Evolutionary conservation across 306 rosid genomes (phyloP), one percentile per base, ranked within the genome.

Genomic region (Castanea crenata): DNA sequence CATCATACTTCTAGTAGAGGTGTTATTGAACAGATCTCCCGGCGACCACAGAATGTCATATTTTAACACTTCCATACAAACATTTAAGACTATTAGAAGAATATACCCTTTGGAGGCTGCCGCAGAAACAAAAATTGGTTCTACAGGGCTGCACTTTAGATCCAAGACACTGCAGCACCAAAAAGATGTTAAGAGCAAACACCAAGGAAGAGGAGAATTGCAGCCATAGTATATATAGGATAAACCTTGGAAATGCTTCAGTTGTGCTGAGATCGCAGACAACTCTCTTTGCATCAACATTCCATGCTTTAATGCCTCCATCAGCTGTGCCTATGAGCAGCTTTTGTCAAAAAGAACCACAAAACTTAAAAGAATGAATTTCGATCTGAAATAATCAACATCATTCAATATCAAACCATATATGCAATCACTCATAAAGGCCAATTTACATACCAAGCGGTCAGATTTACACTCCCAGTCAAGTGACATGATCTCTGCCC

Each of bases 391-490:
- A 74, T 58, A 51, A 6, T 9, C 64, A 84, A 18, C 57, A 52
- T 7, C 8, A 80, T 55, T 75, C 68, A 18, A 75, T 46, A 72
- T 69, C 63, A 77, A 76, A 52, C 75, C 61, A 83, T 73, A 46
- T 38, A 15, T 73, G 25, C 16, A 49, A 64, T 51, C 76, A 54
- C 74, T 11, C 34, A 54, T 58, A 73, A 62, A 76, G 73, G 76
- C 58, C 74, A 82, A 79, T 78, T 75, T 83, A 77, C 97, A 76
- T 94, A 94, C 99, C 91, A 94, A 79, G 82, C 97, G 94, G 64
- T 92, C 97, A 38, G 99, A 94, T 90, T 94, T 94, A 84, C 97
- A 92, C 77, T 94, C 99, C 99, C 97, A 94, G 78, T 94, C 99
- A 77, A 94, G 94, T 5, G 97, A 92, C 90, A 91, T 74, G 25